Conservation (phyloP, 805 yeast genomes). For the Babjeviella inositovora region DNA sequence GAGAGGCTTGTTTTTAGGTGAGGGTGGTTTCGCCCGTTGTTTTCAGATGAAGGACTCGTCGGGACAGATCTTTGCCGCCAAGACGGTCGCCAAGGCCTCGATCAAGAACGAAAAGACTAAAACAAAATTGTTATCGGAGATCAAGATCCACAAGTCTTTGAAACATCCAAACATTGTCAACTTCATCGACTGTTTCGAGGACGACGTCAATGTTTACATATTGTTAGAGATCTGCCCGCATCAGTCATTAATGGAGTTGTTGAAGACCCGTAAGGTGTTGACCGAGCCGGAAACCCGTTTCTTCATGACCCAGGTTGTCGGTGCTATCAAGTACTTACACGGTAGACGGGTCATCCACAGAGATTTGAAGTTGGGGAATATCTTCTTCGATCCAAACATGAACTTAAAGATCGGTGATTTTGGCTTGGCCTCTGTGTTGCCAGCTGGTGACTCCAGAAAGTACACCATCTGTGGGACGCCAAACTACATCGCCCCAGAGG, state of each 20-base stretch:
- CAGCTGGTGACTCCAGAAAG: slow-evolving; percentile 55
- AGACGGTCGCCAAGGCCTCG: slow-evolving; percentile 93
- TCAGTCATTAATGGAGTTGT: slow-evolving; percentile 85
- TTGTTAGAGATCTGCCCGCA: slow-evolving; percentile 89
- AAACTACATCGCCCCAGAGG: slow-evolving; percentile 97
- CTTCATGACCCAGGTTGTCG: slow-evolving; percentile 83
- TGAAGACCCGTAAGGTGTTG: slow-evolving; percentile 69
- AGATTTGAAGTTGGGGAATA: slow-evolving; percentile 90
- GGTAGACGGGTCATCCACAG: slow-evolving; percentile 86
- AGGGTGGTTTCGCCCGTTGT: slow-evolving; percentile 98
- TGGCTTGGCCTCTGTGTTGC: slow-evolving; percentile 93
- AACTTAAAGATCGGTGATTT: slow-evolving; percentile 94
- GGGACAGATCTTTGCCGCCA: slow-evolving; percentile 87
- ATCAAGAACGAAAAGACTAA: slow-evolving; percentile 83
- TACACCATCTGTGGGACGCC: slow-evolving; percentile 98
- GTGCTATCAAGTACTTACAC: slow-evolving; percentile 89
- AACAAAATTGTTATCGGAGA: slow-evolving; percentile 76
- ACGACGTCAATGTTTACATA: slow-evolving; percentile 85
- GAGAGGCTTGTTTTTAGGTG: slow-evolving; percentile 84
- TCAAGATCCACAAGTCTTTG: slow-evolving; percentile 86
- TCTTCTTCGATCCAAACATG: slow-evolving; percentile 88
- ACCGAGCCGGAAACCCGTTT: slow-evolving; percentile 86
- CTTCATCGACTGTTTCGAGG: slow-evolving; percentile 94
- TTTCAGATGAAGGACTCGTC: slow-evolving; percentile 87
- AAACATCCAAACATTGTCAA: slow-evolving; percentile 81